Evolutionary conservation across 441 rosid genomes (phyloP).

Genomic region (Erodium trifolium): DNA sequence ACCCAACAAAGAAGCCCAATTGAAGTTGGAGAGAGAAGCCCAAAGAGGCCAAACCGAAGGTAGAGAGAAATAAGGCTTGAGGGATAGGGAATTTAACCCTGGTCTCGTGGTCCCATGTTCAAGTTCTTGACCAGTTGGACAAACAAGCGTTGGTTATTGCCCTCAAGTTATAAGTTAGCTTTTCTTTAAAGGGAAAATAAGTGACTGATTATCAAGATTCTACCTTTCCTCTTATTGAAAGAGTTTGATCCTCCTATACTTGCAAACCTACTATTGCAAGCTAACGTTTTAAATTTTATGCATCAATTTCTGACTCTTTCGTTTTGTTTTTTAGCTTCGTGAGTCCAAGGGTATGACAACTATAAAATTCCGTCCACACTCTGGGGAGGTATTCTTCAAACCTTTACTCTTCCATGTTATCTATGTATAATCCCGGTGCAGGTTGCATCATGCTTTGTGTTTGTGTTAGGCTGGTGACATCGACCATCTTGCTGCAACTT

Average conservation of each 20-base stretch:
- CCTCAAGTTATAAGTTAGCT: neutral
- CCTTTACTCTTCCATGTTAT: neutral
- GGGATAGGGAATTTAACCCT: too few species aligned
- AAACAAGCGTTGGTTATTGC: too few species aligned
- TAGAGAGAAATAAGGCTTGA: too few species aligned
- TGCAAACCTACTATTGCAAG: neutral
- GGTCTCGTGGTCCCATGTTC: too few species aligned
- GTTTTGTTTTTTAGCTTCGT: slow-evolving; percentile 60
- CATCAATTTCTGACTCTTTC: slow-evolving; percentile 15
- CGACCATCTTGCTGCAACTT: slow-evolving; percentile 98
- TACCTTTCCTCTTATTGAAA: too few species aligned
- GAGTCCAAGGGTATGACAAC: slow-evolving; percentile 98
- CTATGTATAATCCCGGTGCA: slow-evolving; percentile 5
- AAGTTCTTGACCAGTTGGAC: too few species aligned
- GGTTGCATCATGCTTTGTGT: slow-evolving; percentile 16
- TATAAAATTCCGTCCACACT: slow-evolving; percentile 85
- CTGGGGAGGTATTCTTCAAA: slow-evolving; percentile 16
- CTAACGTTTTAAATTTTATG: slow-evolving; percentile 9
- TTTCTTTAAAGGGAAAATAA: neutral
- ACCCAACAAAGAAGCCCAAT: too few species aligned
- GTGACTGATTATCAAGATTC: neutral
- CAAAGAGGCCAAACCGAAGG: too few species aligned
- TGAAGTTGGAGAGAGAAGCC: too few species aligned
- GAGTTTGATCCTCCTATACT: too few species aligned
- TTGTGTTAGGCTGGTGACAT: slow-evolving; percentile 88